Evolutionary conservation across 1,284 basidiomycete species (phyloP).

Genomic region (Malassezia yamatoensis): DNA sequence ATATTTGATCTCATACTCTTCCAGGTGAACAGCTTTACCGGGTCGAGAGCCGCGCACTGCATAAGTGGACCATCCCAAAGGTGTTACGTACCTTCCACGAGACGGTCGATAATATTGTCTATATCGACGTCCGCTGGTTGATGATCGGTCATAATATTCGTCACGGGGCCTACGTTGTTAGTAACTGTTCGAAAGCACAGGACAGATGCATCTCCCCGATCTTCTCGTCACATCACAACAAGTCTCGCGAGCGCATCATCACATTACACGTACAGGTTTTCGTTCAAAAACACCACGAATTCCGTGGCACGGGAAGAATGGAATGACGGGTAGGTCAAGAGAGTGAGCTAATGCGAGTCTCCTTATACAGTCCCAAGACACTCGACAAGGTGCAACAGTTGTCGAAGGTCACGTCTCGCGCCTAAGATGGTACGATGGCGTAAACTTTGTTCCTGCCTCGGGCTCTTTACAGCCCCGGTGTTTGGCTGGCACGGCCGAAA

Average conservation of each 20-base stretch:
- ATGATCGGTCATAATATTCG: slow-evolving; percentile 36
- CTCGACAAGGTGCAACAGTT: background rate
- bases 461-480: slow-evolving; percentile 10
- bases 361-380: slow-evolving; percentile 2
- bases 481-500: slow-evolving; percentile 17
- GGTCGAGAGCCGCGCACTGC: slow-evolving; percentile 81
- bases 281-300: background rate
- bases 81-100: slow-evolving; percentile 32
- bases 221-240: no score
- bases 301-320: no score
- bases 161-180: background rate
- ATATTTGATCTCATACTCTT: slow-evolving; percentile 93
- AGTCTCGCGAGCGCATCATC: background rate
- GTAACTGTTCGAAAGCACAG: no score
- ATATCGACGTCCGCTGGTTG: slow-evolving; percentile 44
- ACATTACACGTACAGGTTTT: background rate
- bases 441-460: slow-evolving; percentile 8
- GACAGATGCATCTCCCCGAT: no score
- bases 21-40: slow-evolving; percentile 82
- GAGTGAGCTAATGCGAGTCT: background rate
- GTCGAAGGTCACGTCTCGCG: background rate
- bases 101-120: slow-evolving; percentile 47
- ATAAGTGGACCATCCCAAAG: background rate
- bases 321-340: background rate
- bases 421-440: slow-evolving; percentile 3